Percentiles rank a stretch among this genome's conserved stretches.
phyloP scores from a whole-genome alignment of 140 eudicot species.

The Stevia rebaudiana region DNA sequence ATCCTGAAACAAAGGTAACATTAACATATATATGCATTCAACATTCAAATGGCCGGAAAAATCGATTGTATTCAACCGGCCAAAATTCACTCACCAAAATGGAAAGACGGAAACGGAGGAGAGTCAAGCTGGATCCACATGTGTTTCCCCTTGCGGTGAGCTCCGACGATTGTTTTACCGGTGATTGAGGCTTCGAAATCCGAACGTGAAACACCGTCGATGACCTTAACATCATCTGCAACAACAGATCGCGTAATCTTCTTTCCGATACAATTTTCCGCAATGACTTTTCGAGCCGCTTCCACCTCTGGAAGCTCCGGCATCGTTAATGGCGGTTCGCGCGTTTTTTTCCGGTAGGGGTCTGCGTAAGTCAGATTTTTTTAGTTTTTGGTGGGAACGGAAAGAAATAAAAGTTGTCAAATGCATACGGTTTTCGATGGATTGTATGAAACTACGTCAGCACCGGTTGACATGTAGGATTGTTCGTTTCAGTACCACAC shows the following conservation, averaged over 20 bases:
- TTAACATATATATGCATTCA: conserved; percentile 8
- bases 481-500: not conserved
- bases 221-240: conserved; percentile 69
- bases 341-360: conserved; percentile 23
- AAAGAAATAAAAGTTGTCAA: not conserved
- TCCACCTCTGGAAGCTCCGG: conserved; percentile 99
- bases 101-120: conserved; percentile 93
- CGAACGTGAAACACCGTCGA: conserved; percentile 63
- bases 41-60: not conserved
- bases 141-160: conserved; percentile 80
- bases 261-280: conserved; percentile 75
- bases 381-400: no score
- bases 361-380: not conserved
- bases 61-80: not conserved
- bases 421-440: not conserved
- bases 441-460: not conserved
- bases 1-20: conserved; percentile 36
- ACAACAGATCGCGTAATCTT: conserved; percentile 58
- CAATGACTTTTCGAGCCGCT: conserved; percentile 83
- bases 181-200: conserved; percentile 57
- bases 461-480: not conserved
- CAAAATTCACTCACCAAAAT: conserved; percentile 47
- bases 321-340: conserved; percentile 50
- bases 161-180: conserved; percentile 70
- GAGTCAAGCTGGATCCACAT: conserved; percentile 93